Conservation (phyloP, 305 asterid species). For the Fraxinus floribunda region DNA sequence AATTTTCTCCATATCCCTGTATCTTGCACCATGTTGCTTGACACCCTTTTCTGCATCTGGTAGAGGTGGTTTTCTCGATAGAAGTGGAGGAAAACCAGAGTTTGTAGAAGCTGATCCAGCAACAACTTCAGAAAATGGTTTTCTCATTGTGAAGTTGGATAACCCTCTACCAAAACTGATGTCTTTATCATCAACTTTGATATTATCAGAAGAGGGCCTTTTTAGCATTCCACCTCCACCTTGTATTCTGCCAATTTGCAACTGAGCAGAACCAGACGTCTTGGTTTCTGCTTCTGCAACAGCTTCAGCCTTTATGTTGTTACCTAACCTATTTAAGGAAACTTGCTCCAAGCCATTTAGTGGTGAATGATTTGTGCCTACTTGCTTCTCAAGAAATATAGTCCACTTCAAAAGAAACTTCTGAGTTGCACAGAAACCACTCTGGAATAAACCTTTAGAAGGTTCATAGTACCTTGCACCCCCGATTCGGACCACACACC, state of each 20-base stretch:
- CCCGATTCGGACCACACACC: constrained; percentile 88
- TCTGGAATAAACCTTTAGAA: constrained; percentile 83
- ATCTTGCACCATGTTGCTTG: constrained; percentile 41
- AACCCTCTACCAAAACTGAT: constrained; percentile 40
- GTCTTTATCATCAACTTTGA: constrained; percentile 38
- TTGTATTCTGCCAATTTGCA: constrained; percentile 35
- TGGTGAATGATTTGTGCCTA: constrained; percentile 27
- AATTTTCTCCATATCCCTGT: constrained; percentile 35
- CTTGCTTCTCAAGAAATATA: constrained; percentile 55
- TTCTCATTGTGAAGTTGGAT: constrained; percentile 62
- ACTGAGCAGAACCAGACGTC: constrained; percentile 37
- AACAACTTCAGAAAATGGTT: constrained; percentile 94
- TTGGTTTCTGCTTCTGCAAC: constrained; percentile 34
- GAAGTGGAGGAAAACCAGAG: constrained; percentile 83
- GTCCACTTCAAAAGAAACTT: constrained; percentile 77
- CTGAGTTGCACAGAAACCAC: constrained; percentile 75
- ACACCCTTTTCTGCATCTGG: constrained; percentile 45
- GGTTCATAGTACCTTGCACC: constrained; percentile 78
- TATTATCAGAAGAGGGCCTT: constrained; percentile 34
- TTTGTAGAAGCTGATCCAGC: constrained; percentile 71
- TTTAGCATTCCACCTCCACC: constrained; percentile 44
- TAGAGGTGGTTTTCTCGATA: constrained; percentile 52
- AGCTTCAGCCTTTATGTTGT: constrained; percentile 36
- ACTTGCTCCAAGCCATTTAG: constrained; percentile 33
- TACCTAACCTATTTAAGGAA: constrained; percentile 27